phyloP scores from a whole-genome alignment of 495 filamentous ascomycete genomes.

The Tuber umbilicatum region DNA sequence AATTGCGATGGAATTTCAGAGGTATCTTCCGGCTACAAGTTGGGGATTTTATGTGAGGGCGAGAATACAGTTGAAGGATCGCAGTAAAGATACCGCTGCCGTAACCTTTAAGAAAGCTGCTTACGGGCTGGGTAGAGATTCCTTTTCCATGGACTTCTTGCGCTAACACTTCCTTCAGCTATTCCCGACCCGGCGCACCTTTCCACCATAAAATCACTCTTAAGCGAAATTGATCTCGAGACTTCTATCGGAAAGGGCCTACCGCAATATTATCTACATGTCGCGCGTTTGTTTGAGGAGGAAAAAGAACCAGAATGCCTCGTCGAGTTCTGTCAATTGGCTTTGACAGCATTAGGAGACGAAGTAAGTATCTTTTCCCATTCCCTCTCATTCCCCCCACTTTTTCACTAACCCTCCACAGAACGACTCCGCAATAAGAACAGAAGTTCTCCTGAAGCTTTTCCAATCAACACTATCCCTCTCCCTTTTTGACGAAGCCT shows the following conservation, averaged over 20 bases:
- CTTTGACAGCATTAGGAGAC: slow-evolving; percentile 48
- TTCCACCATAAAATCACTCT: slow-evolving; percentile 22
- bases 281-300: slow-evolving; percentile 73
- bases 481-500: slow-evolving; percentile 72
- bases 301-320: slow-evolving; percentile 68
- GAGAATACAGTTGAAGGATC: slow-evolving; percentile 63
- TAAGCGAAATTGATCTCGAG: slow-evolving; percentile 31
- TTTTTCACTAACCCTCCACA: slow-evolving; percentile 8
- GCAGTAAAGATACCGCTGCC: slow-evolving; percentile 54
- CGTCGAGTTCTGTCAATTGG: slow-evolving; percentile 73
- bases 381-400: slow-evolving; percentile 40
- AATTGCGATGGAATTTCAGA: slow-evolving; percentile 67
- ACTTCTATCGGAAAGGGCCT: slow-evolving; percentile 53
- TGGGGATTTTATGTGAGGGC: slow-evolving; percentile 86
- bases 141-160: slow-evolving; percentile 13
- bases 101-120: slow-evolving; percentile 75
- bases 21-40: slow-evolving; percentile 56
- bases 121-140: slow-evolving; percentile 66
- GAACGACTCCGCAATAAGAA: slow-evolving; percentile 41
- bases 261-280: slow-evolving; percentile 77
- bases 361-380: slow-evolving; percentile 45
- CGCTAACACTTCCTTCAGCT: slow-evolving; percentile 22
- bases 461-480: slow-evolving; percentile 74
- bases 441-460: slow-evolving; percentile 70
- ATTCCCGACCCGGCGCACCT: slow-evolving; percentile 12